phyloP scores from a whole-genome alignment of 192 early-diverging fungal genomes.

The Ambispora gerdemannii region DNA sequence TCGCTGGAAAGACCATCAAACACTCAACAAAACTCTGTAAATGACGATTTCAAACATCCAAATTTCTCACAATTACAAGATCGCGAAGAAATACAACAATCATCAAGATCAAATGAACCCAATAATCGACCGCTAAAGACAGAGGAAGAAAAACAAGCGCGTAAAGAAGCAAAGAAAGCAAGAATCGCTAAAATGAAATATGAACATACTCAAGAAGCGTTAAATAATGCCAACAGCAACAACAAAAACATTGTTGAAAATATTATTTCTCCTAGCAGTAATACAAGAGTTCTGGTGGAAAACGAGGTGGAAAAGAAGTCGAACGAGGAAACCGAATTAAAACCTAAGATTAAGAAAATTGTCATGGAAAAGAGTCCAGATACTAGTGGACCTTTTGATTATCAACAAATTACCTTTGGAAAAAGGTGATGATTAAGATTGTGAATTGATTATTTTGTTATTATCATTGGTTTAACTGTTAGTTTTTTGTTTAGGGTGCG shows the following conservation, averaged over 20 bases:
- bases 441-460: background rate
- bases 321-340: background rate
- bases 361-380: slow-evolving; percentile 6
- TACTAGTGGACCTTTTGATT: background rate
- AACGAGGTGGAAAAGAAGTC: background rate
- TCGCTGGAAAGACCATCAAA: background rate
- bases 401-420: background rate
- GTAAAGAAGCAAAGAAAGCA: slow-evolving; percentile 8
- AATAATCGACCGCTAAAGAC: background rate
- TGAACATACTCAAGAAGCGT: background rate
- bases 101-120: background rate
- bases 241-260: background rate
- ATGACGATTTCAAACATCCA: background rate
- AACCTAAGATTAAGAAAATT: background rate
- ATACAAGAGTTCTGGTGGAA: background rate
- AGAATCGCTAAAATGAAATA: background rate
- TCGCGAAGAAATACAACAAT: background rate
- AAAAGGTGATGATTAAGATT: background rate
- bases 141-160: background rate
- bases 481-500: slow-evolving; percentile 3
- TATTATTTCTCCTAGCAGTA: background rate
- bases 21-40: background rate
- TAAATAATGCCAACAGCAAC: background rate
- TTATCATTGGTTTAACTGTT: background rate
- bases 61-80: background rate